Base-by-base conservation (phyloP, 2,329 filamentous ascomycete genomes). In the Claviceps arundinis region DNA sequence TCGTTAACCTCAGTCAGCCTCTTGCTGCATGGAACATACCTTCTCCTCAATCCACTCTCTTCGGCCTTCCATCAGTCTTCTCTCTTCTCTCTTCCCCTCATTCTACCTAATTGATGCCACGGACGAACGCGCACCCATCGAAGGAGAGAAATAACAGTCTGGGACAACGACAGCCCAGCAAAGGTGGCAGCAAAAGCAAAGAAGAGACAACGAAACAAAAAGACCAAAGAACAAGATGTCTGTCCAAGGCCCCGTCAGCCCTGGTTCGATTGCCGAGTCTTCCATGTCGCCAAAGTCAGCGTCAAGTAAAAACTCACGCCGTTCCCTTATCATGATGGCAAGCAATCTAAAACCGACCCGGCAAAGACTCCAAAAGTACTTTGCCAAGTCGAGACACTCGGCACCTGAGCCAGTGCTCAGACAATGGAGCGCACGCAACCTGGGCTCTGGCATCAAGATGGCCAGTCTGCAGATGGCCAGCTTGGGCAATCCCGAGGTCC, bases 351-450 rank as follows among this genome's bases (percentile, higher is more conserved):
- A 61, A 42, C 62, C 62, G 9, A 52, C 56, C 22, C 57, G 60
- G 50, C 58, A 60, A 52, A 68, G 59, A 53, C 58, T 68, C 16
- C 62, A 63, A 42, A 67, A 63, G 52, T 58, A 56, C n/a, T 62
- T 61, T 46, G 56, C 62, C 5, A 60, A 59, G 54, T 56, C 61
- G 50, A 66, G 61, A 54, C 55, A 50, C 17, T 56, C 58, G 37
- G 58, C 55, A 37, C 47, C 56, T 38, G 64, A 64, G 43, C 54
- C 60, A 48, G 61, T 59, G 17, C 61, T 60, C 30, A 56, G 59
- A 53, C 58, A 64, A 46, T 62, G 63, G 34, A 55, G 56, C 5
- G 52, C 57, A 40, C 60, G 58, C 24, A 54, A 56, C 38, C 26
- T 56, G 44, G 49, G 53, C 47, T 43, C 47, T 14, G 52, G 38